Evolutionary conservation across 345 rosid species (phyloP).

Genomic region (Rhodomyrtus tomentosa): DNA sequence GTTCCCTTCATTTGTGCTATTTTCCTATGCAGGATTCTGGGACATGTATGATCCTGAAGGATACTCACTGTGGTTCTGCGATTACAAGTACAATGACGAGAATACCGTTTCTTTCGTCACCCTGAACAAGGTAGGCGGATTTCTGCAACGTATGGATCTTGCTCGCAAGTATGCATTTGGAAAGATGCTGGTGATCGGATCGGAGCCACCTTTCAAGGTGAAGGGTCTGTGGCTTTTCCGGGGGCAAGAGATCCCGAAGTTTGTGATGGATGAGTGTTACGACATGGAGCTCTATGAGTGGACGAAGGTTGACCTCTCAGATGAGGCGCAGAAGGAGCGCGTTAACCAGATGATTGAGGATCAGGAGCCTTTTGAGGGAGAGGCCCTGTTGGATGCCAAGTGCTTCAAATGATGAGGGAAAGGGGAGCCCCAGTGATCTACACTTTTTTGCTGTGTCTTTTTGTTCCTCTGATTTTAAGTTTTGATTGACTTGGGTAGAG

Average conservation of each 20-base stretch:
- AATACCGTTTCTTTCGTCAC: conserved; percentile 86
- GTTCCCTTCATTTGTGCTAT: background rate
- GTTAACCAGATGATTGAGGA: conserved; percentile 96
- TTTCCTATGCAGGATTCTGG: conserved; percentile 73
- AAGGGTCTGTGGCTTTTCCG: conserved; percentile 98
- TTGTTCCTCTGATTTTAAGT: background rate
- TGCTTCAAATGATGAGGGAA: conserved; percentile 65
- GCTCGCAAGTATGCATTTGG: conserved; percentile 95
- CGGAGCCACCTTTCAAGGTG: conserved; percentile 77
- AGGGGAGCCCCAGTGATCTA: background rate
- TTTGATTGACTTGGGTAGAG: background rate
- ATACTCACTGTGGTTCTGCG: conserved; percentile 94
- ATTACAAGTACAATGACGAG: conserved; percentile 96
- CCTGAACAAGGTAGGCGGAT: conserved; percentile 87
- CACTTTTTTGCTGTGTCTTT: background rate
- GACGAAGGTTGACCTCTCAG: conserved; percentile 74
- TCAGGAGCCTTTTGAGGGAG: conserved; percentile 85
- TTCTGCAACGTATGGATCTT: conserved; percentile 92
- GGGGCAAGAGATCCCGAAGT: conserved; percentile 74
- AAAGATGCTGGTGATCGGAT: conserved; percentile 85
- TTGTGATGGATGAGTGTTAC: conserved; percentile 80
- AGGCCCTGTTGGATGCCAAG: conserved; percentile 89
- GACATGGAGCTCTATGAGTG: conserved; percentile 98
- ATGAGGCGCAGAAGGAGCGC: conserved; percentile 85
- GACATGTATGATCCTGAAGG: conserved; percentile 99